Evolutionary conservation across 345 rosid species (phyloP).

Genomic region (Linum tenue): DNA sequence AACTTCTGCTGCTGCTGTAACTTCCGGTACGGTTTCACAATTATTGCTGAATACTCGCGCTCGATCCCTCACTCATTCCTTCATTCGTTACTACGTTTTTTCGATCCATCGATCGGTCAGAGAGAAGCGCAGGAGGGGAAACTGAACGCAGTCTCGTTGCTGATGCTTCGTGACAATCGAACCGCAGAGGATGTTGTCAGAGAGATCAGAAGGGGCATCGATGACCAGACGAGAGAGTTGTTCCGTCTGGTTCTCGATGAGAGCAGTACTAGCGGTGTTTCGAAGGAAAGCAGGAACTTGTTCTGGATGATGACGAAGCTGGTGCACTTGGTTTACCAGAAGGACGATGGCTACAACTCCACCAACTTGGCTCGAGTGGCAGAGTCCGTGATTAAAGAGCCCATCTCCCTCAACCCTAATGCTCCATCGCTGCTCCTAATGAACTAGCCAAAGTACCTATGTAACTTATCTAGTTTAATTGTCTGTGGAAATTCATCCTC

Average conservation of each 20-base stretch:
- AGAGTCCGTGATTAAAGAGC: slow-evolving; percentile 38
- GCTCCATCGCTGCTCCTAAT: no score
- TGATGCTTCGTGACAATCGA: slow-evolving; percentile 30
- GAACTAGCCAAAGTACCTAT: no score
- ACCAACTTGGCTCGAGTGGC: slow-evolving; percentile 39
- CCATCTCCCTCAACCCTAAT: slow-evolving; percentile 15
- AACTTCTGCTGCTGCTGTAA: no score
- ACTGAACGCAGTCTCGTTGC: slow-evolving; percentile 55
- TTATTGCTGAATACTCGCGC: no score
- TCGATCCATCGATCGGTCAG: no score
- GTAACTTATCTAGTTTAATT: no score
- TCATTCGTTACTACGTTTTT: no score
- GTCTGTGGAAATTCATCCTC: no score
- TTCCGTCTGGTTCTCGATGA: slow-evolving; percentile 46
- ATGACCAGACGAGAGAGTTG: slow-evolving; percentile 37
- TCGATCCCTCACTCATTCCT: no score
- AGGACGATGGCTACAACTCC: slow-evolving; percentile 68
- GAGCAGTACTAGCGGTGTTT: slow-evolving; percentile 35
- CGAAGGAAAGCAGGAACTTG: slow-evolving; percentile 62
- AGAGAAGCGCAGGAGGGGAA: slow-evolving; percentile 72
- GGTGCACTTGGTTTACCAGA: slow-evolving; percentile 56
- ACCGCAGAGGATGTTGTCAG: slow-evolving; percentile 35
- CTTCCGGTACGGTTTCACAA: no score
- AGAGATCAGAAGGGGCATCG: slow-evolving; percentile 25
- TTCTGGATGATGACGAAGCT: slow-evolving; percentile 75